These are phyloP conservation scores for Talinum fruticosum DNA, from an alignment of 148 eudicot genomes.

Conservation along the genomic window DNA sequence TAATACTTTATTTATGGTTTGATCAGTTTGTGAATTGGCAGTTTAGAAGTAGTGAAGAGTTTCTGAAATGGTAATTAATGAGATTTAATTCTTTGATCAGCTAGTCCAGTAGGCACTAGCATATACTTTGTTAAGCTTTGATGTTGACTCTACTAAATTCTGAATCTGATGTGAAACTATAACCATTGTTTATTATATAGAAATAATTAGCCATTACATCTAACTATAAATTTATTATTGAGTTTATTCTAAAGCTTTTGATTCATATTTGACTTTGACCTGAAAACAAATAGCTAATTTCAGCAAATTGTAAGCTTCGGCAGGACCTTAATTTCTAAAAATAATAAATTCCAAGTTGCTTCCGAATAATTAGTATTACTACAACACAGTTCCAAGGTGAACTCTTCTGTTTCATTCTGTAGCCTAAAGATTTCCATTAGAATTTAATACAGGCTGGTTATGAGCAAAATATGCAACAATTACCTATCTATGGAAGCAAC, in stretches of 20 bases:
- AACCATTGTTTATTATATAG: neutral
- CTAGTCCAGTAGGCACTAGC: neutral
- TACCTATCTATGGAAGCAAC: too few species aligned
- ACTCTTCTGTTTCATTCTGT: neutral
- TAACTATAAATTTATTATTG: neutral
- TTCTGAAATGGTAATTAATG: neutral
- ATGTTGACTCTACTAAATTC: neutral
- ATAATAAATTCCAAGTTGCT: neutral
- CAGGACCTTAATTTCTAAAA: neutral
- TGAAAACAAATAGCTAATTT: neutral
- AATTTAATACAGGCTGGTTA: neutral
- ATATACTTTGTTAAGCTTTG: neutral
- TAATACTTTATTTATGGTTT: neutral
- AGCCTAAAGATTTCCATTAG: neutral
- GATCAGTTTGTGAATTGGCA: neutral
- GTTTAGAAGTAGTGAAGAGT: neutral
- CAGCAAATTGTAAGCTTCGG: neutral
- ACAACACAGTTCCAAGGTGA: neutral
- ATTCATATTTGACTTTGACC: neutral
- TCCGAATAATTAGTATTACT: neutral
- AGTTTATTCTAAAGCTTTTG: neutral
- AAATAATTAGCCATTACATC: neutral
- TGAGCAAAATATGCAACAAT: too few species aligned
- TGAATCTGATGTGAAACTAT: neutral
- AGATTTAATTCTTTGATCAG: conserved; percentile 6